Evolutionary conservation across 257 asterid species (phyloP).

Genomic region (Anisodus acutangulus): DNA sequence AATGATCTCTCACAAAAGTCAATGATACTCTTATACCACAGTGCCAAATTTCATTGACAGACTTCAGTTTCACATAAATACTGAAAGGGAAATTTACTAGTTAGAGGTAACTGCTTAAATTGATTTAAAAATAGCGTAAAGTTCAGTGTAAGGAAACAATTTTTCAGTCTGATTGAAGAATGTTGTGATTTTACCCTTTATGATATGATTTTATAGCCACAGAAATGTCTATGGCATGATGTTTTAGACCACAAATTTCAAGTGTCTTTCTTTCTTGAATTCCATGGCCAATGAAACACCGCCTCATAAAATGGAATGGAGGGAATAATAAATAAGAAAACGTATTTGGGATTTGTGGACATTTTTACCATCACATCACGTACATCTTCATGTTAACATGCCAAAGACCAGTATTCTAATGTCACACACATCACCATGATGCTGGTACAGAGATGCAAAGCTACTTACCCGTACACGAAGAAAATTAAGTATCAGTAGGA

Average conservation of each 20-base stretch:
- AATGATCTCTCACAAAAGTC: not conserved
- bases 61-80: no score
- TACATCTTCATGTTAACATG: not conserved
- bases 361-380: not conserved
- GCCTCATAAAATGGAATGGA: not conserved
- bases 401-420: not conserved
- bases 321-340: not conserved
- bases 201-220: conserved; percentile 9
- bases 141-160: no score
- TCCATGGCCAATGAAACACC: not conserved
- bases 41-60: not conserved
- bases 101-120: no score
- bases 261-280: not conserved
- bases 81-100: no score
- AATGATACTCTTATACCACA: not conserved
- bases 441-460: conserved; percentile 15
- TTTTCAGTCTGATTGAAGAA: no score
- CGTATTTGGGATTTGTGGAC: not conserved
- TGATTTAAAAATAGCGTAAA: no score
- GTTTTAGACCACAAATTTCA: not conserved
- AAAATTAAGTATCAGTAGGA: not conserved
- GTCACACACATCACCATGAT: not conserved
- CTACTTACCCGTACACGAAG: not conserved
- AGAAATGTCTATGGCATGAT: not conserved
- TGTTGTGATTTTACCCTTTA: not conserved